Evolutionary conservation across 2,329 filamentous ascomycete genomes (phyloP).

Genomic region (Claviceps sp.): DNA sequence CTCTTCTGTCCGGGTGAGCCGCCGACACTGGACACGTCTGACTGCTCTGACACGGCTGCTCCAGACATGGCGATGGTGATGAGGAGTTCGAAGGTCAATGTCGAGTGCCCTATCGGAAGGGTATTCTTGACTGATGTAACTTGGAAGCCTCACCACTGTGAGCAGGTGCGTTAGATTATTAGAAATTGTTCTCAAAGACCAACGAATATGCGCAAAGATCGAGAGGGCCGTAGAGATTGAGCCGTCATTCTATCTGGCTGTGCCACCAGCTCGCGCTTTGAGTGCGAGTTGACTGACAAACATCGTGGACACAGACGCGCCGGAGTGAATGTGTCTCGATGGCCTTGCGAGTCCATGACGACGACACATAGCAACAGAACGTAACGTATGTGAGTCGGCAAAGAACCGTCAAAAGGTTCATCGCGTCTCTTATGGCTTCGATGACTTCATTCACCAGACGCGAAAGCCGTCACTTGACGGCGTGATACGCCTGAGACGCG

Average conservation of each 20-base stretch:
- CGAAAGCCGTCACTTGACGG: constrained; percentile 4
- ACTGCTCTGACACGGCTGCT: constrained; percentile 30
- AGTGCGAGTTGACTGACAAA: neutral
- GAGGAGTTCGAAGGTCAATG: neutral
- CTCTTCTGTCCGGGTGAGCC: constrained; percentile 38
- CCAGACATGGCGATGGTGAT: constrained; percentile 30
- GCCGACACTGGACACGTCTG: constrained; percentile 29
- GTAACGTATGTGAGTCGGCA: neutral
- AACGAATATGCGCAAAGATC: neutral
- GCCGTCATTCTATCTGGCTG: neutral
- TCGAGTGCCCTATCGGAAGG: neutral
- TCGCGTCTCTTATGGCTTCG: neutral
- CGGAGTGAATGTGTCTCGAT: neutral
- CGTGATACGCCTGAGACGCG: neutral
- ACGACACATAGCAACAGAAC: neutral
- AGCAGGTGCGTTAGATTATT: neutral
- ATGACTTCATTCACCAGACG: neutral
- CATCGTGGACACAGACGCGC: neutral
- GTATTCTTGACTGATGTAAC: neutral
- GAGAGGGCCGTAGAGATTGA: neutral
- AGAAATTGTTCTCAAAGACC: neutral
- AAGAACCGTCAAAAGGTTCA: neutral
- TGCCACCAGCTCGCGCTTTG: neutral
- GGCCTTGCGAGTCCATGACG: neutral
- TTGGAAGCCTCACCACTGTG: neutral